Base-by-base conservation (phyloP, 2,329 filamentous ascomycete genomes). In the Alternaria sp. region DNA sequence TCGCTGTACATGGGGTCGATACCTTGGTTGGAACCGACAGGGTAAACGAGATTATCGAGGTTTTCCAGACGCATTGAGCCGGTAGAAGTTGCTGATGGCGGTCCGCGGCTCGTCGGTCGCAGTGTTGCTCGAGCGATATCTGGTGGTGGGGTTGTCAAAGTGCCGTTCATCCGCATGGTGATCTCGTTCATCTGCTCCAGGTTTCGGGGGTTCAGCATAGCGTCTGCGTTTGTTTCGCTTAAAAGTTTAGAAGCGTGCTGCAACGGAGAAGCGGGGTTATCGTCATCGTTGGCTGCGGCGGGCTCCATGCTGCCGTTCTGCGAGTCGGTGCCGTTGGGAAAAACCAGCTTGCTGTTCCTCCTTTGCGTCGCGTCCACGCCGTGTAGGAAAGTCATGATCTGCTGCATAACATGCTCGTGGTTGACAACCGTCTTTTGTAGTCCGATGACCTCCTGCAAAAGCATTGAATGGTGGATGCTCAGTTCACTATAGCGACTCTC, bases 1-100 rank as follows among this genome's bases (percentile, higher is more conserved):
- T 97, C 94, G 71, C 92, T 91, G 76, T 95, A 94, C 86, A 97
- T 96, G 1, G 95, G 94, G 76, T 97, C 94, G 69, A 97, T 97
- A 57, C 94, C 94, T 69, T 96, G 92, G 0, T 91, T 96, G 68
- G 94, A 89, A 18, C 94, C 94, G 15, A 97, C 93, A 0, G 95
- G 94, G 77, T 97, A 98, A 10, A 97, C 94, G 58, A 96, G 87
- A 67, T 86, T 87, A 65, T 92, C 89, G 47, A 91, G 79, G 59
- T 91, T 89, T 14, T 84, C 83, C 43, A 85, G 86, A 6, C 84
- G 84, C 75, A 88, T 82, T 3, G 84, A 80, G 4, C 83, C 82
- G 43, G 83, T 85, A 1, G 87, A 87, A 4, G 83, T 78, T 30
- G 84, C 82, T 6, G 84, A 85, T 33, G 82, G 74, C 18, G 78